Base-by-base conservation (phyloP, 306 rosid genomes). In the Vigna unguiculata region DNA sequence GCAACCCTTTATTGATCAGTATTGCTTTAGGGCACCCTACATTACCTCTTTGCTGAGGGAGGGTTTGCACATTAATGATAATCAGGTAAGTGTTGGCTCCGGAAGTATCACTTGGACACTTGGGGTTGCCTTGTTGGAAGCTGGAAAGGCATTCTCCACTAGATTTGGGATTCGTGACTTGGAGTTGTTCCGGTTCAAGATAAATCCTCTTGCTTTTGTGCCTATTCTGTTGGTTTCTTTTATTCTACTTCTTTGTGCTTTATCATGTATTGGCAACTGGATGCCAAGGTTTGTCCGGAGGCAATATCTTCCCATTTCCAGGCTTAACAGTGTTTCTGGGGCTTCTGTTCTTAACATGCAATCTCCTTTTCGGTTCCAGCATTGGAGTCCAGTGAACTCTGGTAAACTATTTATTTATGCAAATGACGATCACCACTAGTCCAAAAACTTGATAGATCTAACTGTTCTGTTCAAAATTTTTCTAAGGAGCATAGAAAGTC, bases 101-200 rank as follows among this genome's bases (percentile, higher is more conserved):
- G 98, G 98, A 76, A 90, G 90, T 83, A 92, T 90, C 58, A 95
- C 98, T 34, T 95, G 98, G 98, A 92, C 98, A 9, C 96, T 90
- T 61, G 98, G 97, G 82, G 97, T 95, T 89, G 94, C 97, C 71
- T 84, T 95, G 69, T 81, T 90, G 76, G 98, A 95, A 81, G 98
- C 97, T 74, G 98, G 97, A 63, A 87, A 87, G 72, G 83, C 85
- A 43, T 88, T 85, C 72, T 71, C 91, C 63, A 64, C 84, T 12
- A 81, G 87, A 79, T 78, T 87, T 53, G 91, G 87, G 60, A 74
- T 95, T 78, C 92, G 1, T 60, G 78, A 82, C 69, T 88, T 90
- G 58, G 88, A 83, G 64, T 34, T 95, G 46, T 75, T 90, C 62
- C 88, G 66, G 83, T 78, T 85, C 89, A 86, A 89, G 89, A 89